Evolutionary conservation across 2,329 filamentous ascomycete genomes (phyloP), one percentile per base, ranked within the genome.

Genomic region (Sporothrix schenckii): DNA sequence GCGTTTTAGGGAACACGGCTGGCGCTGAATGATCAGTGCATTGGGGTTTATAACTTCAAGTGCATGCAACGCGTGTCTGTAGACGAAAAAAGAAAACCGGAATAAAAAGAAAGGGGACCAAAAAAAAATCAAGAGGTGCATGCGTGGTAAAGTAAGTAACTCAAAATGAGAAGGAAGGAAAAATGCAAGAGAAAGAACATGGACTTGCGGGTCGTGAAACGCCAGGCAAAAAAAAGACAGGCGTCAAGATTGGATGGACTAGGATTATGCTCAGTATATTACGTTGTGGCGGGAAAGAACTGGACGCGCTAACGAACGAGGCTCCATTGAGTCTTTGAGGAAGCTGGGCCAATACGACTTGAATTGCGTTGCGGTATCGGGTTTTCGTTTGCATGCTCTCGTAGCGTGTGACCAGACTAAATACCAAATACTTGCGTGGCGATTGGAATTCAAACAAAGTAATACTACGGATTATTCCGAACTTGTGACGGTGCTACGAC

Each of bases 241-340:
- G 47, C 21, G 47, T 30, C 27, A n/a, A 69, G 68, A 69, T 69
- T 60, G 54, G 54, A 61, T 19, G 66, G 54, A 41, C 66, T 58
- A 7, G 66, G 44, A 39, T 50, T 34, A 34, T 34, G 34, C 34
- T 34, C 34, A 7, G 34, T 9, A 34, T 9, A 5, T 34, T 68
- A 19, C 11, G 19, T 49, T 67, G n/a, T n/a, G 34, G 41, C 30
- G 50, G 63, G 50, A 52, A 44, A 39, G 30, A 27, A 30, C 49
- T 44, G 27, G 63, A 19, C 24, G 49, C 19, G 49, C 63, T 52
- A 53, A 16, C 10, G n/a, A 19, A 6, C 13, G 34, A 21, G 65
- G 50, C 5, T 11, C 49, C 50, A 67, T 67, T 54, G 65, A 50
- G 50, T 50, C 50, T 54, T 54, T 50, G 34, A 24, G 49, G 65